These are phyloP conservation scores for Tilletia indica DNA, from an alignment of 1,284 basidiomycete genomes.

Conservation along the genomic window DNA sequence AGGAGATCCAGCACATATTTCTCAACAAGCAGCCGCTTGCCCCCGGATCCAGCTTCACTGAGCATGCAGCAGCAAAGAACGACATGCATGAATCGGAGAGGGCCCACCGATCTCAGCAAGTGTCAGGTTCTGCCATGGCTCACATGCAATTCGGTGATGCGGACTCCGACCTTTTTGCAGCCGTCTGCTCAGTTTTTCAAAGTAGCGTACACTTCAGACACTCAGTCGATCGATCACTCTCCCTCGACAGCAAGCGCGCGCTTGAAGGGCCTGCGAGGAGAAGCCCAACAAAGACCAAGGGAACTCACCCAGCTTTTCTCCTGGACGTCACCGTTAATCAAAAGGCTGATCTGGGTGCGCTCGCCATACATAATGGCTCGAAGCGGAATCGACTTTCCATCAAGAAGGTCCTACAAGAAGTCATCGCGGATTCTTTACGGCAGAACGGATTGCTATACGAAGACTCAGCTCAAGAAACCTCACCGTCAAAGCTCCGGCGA, in stretches of 20 bases:
- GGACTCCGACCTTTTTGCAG: neutral
- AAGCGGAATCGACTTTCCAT: neutral
- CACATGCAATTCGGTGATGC: neutral
- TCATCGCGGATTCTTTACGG: too few species aligned
- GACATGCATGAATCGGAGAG: neutral
- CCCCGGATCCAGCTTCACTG: neutral
- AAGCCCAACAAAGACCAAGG: neutral
- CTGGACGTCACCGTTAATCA: neutral
- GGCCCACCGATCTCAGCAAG: neutral
- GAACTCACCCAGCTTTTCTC: neutral
- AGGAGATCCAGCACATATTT: constrained; percentile 3
- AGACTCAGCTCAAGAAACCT: too few species aligned
- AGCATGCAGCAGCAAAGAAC: neutral
- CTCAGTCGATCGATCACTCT: neutral
- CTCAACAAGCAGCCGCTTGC: neutral
- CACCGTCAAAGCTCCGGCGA: too few species aligned
- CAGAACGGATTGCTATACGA: too few species aligned
- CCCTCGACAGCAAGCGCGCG: neutral
- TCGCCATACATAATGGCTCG: neutral
- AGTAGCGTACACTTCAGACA: neutral
- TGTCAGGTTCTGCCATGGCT: neutral
- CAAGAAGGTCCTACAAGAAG: neutral
- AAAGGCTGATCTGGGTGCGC: neutral
- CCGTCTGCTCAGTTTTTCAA: neutral
- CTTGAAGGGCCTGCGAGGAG: neutral